These are phyloP conservation scores for Penicillium sp. DNA, from an alignment of 2,329 filamentous ascomycete species.

Conservation along the genomic window DNA sequence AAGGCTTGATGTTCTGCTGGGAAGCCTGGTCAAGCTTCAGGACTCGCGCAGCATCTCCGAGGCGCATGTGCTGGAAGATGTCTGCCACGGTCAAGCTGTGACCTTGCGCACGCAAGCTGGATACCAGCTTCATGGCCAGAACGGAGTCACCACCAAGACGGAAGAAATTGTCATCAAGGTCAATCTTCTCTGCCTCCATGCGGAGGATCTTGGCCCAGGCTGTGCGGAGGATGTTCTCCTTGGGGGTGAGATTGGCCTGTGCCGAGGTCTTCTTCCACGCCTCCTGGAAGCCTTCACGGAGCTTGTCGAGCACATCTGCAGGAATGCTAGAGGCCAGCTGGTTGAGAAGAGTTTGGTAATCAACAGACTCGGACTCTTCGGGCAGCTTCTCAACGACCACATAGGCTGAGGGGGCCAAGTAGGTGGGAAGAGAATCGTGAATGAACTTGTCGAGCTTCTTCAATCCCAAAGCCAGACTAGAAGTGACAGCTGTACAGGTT, in stretches of 20 bases:
- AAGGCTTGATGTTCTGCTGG: conserved; percentile 20
- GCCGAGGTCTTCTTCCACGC: conserved; percentile 34
- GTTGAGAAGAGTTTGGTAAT: conserved; percentile 31
- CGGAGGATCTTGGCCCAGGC: conserved; percentile 31
- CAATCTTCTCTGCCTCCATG: conserved; percentile 43
- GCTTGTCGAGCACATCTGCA: conserved; percentile 2
- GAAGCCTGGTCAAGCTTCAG: conserved; percentile 42
- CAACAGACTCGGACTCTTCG: conserved; percentile 21
- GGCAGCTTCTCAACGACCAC: conserved; percentile 44
- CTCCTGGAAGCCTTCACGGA: conserved; percentile 21
- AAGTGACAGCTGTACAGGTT: conserved; percentile 27
- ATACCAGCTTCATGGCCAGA: conserved; percentile 57
- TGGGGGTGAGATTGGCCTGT: conserved; percentile 32
- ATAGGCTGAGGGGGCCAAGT: conserved; percentile 47
- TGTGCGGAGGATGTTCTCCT: conserved; percentile 38
- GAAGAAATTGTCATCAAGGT: conserved; percentile 61
- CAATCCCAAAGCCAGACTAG: conserved; percentile 34
- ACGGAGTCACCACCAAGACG: conserved; percentile 62
- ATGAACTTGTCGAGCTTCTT: conserved; percentile 47
- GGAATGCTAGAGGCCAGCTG: conserved; percentile 26
- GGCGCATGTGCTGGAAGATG: conserved; percentile 48
- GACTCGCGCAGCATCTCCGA: conserved; percentile 55
- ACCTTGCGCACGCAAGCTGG: conserved; percentile 44
- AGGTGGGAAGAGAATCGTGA: conserved; percentile 45
- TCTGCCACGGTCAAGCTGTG: conserved; percentile 50